Evolutionary conservation across 2,329 filamentous ascomycete genomes (phyloP), one percentile per base, ranked within the genome.

Genomic region (Fusarium sp.): DNA sequence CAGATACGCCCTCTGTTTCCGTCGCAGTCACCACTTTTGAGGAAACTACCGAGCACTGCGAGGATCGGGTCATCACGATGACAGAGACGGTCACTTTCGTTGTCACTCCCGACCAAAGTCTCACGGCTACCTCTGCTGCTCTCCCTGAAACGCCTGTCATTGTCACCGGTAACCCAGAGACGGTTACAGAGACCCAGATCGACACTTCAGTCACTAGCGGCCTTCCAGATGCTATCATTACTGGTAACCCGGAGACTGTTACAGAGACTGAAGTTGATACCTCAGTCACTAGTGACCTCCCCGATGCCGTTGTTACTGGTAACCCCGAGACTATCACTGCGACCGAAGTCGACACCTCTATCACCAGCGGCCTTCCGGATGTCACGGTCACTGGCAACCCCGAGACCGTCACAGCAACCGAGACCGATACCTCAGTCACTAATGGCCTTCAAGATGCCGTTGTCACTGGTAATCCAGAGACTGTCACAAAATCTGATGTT

Each of bases 151-250:
- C 55, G n/a, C 47, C 47, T 51, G 47, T 40, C 3, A 74, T 69
- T 10, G 65, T 74, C 36, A 75, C 77, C 15, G 78, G 73, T 6
- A 69, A 73, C 33, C 74, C 78, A 4, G 70, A 71, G 12, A 80
- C 79, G 7, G 60, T 77, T 38, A 80, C 78, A 16, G 67, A 77
- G 36, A 45, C 75, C n/a, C 57, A 74, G 30, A 77, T 74, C 11
- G 72, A 74, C 53, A 51, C 72, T 47, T 77, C 69, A 26, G 38
- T 73, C 41, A 79, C 77, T 8, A 67, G 67, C 16, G 74, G 75
- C 3, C 71, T 75, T 11, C 75, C 77, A 8, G 77, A 79, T 58
- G 78, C 72, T 38, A 77, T 75, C 23, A 67, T 80, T 33, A 71
- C 77, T 10, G 77, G 75, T 6, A 71, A 72, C 36, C 74, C 77